Evolutionary conservation across 2,329 filamentous ascomycete species (phyloP).

Genomic region (Fusarium sp.): DNA sequence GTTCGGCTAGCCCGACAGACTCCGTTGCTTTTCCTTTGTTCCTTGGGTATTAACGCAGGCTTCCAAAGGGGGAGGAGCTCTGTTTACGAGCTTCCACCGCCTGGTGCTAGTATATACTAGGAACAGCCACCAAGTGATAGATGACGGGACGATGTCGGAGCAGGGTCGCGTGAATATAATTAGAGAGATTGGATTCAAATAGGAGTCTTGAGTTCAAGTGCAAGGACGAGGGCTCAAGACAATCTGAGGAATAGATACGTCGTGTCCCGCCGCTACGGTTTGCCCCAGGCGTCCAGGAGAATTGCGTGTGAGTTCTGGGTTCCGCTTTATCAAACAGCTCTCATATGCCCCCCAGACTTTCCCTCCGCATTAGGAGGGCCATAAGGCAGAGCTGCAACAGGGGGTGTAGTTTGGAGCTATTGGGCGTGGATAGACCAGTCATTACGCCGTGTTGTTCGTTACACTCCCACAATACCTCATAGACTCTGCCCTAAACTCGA

Average conservation of each 20-base stretch:
- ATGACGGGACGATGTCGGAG: slow-evolving; percentile 39
- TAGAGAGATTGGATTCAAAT: slow-evolving; percentile 24
- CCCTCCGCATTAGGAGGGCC: slow-evolving; percentile 41
- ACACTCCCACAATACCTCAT: slow-evolving; percentile 44
- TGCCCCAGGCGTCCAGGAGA: slow-evolving; percentile 30
- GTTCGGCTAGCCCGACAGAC: slow-evolving; percentile 27
- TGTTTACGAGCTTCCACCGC: slow-evolving; percentile 45
- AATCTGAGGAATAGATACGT: slow-evolving; percentile 39
- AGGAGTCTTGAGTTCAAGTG: slow-evolving; percentile 24
- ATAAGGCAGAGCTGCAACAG: slow-evolving; percentile 36
- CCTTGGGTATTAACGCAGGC: slow-evolving; percentile 21
- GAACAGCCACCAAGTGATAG: slow-evolving; percentile 47
- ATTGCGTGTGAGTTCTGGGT: slow-evolving; percentile 36
- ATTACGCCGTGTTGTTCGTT: slow-evolving; percentile 39
- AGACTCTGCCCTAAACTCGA: slow-evolving; percentile 26
- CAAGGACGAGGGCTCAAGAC: slow-evolving; percentile 30
- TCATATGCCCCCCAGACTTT: slow-evolving; percentile 29
- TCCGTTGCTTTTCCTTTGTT: slow-evolving; percentile 43
- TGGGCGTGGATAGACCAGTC: slow-evolving; percentile 32
- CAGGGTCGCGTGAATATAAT: slow-evolving; percentile 13
- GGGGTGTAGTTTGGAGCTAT: slow-evolving; percentile 36
- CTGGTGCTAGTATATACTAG: slow-evolving; percentile 37
- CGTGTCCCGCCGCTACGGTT: slow-evolving; percentile 41
- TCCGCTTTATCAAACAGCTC: slow-evolving; percentile 45
- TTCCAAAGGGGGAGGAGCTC: slow-evolving; percentile 33